These are phyloP conservation scores for Coemansia sp. DNA, from an alignment of 192 early-diverging fungal genomes.

Conservation along the genomic window DNA sequence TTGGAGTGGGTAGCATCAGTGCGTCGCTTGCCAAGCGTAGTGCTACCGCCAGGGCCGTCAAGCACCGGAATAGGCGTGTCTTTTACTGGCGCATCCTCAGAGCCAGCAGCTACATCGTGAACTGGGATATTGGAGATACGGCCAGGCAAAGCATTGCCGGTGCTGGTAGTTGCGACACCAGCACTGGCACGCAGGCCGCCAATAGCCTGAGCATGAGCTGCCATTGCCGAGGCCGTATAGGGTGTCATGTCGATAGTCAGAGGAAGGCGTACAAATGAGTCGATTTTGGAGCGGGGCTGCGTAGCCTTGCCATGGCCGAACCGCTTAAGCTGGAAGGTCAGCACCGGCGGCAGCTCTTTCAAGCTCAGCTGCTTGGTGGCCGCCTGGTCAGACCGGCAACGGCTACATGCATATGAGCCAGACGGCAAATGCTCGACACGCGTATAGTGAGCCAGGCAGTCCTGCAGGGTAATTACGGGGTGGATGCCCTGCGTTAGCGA, in stretches of 20 bases:
- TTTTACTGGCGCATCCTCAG: background rate
- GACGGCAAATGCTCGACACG: conserved; percentile 72
- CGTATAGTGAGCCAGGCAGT: conserved; percentile 64
- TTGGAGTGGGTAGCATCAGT: conserved; percentile 48
- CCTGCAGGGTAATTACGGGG: conserved; percentile 44
- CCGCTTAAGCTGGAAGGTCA: conserved; percentile 92
- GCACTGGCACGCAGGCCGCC: conserved; percentile 31
- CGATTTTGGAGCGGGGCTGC: conserved; percentile 65
- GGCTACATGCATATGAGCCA: conserved; percentile 66
- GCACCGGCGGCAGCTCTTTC: conserved; percentile 79
- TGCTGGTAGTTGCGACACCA: conserved; percentile 32
- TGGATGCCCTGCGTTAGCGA: conserved; percentile 19
- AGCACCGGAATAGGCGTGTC: conserved; percentile 27
- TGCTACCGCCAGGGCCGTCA: conserved; percentile 30
- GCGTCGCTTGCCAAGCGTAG: conserved; percentile 28
- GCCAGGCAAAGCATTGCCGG: conserved; percentile 39
- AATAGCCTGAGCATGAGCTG: conserved; percentile 40
- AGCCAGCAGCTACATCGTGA: background rate
- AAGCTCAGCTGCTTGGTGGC: conserved; percentile 88
- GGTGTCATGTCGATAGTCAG: conserved; percentile 86
- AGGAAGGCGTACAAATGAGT: conserved; percentile 83
- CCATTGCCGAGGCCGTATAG: conserved; percentile 69
- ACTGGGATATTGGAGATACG: conserved; percentile 20
- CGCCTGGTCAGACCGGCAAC: conserved; percentile 59
- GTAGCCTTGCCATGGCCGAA: conserved; percentile 68